Percentiles rank a stretch among this genome's conserved stretches.
These are phyloP conservation scores for Citrullus colocynthis DNA, from an alignment of 306 rosid species.

Conservation along the genomic window DNA sequence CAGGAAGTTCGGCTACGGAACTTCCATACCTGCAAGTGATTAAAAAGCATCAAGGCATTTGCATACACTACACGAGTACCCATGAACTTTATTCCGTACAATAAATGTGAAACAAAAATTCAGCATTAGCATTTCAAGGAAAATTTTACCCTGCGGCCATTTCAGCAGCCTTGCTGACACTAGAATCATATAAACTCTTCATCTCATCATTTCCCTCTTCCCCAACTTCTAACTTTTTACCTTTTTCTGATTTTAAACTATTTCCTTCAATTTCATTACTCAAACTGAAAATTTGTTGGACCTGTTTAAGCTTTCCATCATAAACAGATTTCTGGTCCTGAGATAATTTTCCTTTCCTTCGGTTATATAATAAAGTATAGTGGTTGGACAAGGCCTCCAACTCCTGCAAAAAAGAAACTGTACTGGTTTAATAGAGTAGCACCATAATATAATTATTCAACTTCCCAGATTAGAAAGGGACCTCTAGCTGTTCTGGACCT, in stretches of 20 bases:
- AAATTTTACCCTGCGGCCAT: conserved; percentile 82
- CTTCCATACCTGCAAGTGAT: conserved; percentile 59
- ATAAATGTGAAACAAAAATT: neutral
- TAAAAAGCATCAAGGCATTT: neutral
- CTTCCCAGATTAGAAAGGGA: conserved; percentile 19
- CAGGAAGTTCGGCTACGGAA: conserved; percentile 63
- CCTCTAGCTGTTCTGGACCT: conserved; percentile 99
- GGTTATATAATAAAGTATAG: conserved; percentile 66
- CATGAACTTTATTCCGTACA: neutral
- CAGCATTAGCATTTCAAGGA: neutral
- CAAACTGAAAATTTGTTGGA: conserved; percentile 74
- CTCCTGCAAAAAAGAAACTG: conserved; percentile 46
- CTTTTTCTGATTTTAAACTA: conserved; percentile 47
- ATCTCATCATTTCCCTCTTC: conserved; percentile 67
- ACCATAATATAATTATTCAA: neutral
- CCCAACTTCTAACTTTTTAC: conserved; percentile 54
- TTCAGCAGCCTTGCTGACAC: conserved; percentile 90
- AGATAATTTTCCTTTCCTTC: conserved; percentile 72
- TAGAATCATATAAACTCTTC: conserved; percentile 74
- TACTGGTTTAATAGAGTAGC: neutral
- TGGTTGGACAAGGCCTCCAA: conserved; percentile 88
- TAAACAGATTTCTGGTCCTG: conserved; percentile 54
- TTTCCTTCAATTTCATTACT: conserved; percentile 50
- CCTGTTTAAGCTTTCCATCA: conserved; percentile 82
- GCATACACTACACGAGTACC: neutral